Base-by-base conservation (phyloP, 306 rosid genomes). In the Pueraria montana region DNA sequence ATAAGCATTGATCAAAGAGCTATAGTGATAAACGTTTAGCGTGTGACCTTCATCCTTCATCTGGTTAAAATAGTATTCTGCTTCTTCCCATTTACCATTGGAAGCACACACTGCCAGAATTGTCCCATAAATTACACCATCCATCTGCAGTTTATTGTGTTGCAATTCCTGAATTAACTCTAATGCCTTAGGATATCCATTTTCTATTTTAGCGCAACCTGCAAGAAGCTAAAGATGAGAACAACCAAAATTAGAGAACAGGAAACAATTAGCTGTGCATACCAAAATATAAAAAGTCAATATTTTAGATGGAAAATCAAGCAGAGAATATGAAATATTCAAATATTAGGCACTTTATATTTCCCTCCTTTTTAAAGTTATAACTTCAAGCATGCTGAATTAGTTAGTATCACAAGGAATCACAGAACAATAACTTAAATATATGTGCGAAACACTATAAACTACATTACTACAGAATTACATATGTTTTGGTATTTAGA, bases 31-130 rank as follows among this genome's bases (percentile, higher is more conserved):
- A 56, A 78, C 80, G 64, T 95, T 95, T 72, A 97, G 97, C 6
- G 84, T 70, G 82, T 80, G 91, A n/a, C 98, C 96, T 81, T 91
- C 94, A 79, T 83, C 84, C 84, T 88, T 93, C 99, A 93, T 92
- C 87, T 81, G 86, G 59, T 89, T 89, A 84, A 95, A 95, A 84
- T 87, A 95, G 62, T 77, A 55, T 74, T 93, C 97, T 20, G 98
- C 99, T 77, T 92, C 94, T 86, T 86, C 91, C 87, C 64, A 91
- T 90, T 89, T 92, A 80, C 88, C 78, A 87, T 88, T 90, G 72
- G 98, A 93, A 82, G 99, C 99, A 88, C 92, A 93, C 58, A 95
- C 91, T 32, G 99, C 99, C 66, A 93, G 77, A 59, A 92, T 82
- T 64, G 98, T 84, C 80, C 99, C 99, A 84, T 95, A 95, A 83